phyloP scores from a whole-genome alignment of 1,284 basidiomycete species.

The Wallemia ichthyophaga region DNA sequence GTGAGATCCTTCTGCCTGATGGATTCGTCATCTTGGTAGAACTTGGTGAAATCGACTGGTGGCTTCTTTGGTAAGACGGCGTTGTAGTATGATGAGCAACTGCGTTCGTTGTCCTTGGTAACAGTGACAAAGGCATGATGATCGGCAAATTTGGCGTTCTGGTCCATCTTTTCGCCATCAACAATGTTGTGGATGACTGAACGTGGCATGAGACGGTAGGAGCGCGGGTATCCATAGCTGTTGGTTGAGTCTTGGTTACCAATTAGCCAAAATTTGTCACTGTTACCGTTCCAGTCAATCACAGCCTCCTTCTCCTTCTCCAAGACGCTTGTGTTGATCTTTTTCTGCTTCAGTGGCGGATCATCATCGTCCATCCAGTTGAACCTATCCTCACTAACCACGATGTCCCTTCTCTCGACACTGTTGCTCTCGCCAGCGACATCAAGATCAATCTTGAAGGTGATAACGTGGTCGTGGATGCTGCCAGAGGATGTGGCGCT shows the following conservation, averaged over 20 bases:
- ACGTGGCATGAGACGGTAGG: background rate
- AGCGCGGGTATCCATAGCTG: background rate
- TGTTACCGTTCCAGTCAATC: background rate
- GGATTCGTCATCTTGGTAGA: background rate
- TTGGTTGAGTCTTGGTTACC: background rate
- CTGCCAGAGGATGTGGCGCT: conserved; percentile 7
- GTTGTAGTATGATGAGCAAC: background rate
- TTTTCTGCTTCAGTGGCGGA: background rate
- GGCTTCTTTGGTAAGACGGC: background rate
- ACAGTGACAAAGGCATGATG: background rate
- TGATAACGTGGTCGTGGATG: conserved; percentile 14
- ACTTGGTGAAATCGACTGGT: background rate
- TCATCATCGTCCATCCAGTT: background rate
- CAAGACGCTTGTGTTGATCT: background rate
- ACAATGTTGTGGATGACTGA: background rate
- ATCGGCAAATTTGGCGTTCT: background rate
- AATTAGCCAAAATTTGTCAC: background rate
- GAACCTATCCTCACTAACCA: background rate
- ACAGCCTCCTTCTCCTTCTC: background rate
- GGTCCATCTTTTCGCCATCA: background rate
- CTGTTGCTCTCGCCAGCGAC: background rate
- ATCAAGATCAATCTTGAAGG: conserved; percentile 8
- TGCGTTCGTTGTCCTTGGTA: background rate
- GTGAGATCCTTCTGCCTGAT: background rate
- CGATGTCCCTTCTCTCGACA: background rate